Conservation (phyloP, 805 yeast species). For the Danielozyma ontarioensis region DNA sequence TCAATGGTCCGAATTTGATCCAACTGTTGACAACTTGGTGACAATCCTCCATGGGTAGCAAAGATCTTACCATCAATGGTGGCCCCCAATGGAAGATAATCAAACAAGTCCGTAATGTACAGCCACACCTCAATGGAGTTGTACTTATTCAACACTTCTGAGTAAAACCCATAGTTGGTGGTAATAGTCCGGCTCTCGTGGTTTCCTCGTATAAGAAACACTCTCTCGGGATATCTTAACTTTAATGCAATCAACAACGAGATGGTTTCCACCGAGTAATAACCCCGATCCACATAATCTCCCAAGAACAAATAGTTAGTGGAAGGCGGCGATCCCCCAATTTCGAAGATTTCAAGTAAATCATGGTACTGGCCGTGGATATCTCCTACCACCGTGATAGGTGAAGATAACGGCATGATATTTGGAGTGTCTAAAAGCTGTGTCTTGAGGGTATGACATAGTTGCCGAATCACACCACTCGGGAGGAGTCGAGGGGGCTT, state of each 20-base stretch:
- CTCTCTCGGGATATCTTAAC: slow-evolving; percentile 80
- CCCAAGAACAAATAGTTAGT: slow-evolving; percentile 92
- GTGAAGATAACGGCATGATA: slow-evolving; percentile 76
- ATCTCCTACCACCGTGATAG: slow-evolving; percentile 95
- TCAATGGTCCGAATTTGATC: slow-evolving; percentile 91
- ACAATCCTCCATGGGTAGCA: slow-evolving; percentile 95
- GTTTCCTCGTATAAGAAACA: slow-evolving; percentile 83
- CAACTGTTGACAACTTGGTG: slow-evolving; percentile 90
- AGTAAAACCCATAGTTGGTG: slow-evolving; percentile 93
- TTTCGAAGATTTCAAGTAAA: slow-evolving; percentile 82
- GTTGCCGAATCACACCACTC: slow-evolving; percentile 33
- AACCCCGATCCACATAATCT: slow-evolving; percentile 94
- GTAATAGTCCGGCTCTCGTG: slow-evolving; percentile 97
- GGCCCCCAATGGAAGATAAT: slow-evolving; percentile 81
- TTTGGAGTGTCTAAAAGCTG: slow-evolving; percentile 76
- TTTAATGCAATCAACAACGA: slow-evolving; percentile 76
- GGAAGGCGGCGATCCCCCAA: slow-evolving; percentile 90
- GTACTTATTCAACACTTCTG: slow-evolving; percentile 89
- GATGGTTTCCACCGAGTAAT: slow-evolving; percentile 90
- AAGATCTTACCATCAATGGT: slow-evolving; percentile 86
- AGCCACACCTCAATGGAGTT: slow-evolving; percentile 77
- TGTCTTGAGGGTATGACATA: slow-evolving; percentile 54
- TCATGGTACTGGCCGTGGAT: slow-evolving; percentile 98
- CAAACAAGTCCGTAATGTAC: slow-evolving; percentile 88
- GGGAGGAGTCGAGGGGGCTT: slow-evolving; percentile 41